These are phyloP conservation scores for Sclerotinia minor DNA, from an alignment of 2,329 filamentous ascomycete species.

Conservation along the genomic window DNA sequence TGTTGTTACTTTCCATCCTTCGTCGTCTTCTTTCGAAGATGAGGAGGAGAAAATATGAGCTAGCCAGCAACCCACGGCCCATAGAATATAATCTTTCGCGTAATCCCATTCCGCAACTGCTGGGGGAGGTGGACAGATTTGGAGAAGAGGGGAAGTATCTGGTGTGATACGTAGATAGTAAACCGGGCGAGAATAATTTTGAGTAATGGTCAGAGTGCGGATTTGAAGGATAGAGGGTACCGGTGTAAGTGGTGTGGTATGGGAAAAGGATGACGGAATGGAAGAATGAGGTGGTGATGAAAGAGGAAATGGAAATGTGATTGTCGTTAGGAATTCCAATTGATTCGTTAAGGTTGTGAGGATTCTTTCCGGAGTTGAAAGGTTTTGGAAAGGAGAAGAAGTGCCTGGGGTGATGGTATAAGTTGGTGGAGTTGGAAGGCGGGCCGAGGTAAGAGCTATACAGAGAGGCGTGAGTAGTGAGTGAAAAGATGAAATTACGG, in stretches of 20 bases:
- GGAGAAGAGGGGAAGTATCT: constrained; percentile 16
- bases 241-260: not conserved
- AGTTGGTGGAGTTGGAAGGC: constrained; percentile 33
- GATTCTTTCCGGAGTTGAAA: constrained; percentile 43
- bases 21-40: not conserved
- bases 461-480: constrained; percentile 33
- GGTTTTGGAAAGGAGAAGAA: constrained; percentile 30
- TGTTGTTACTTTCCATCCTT: constrained; percentile 10
- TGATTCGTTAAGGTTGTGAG: constrained; percentile 46
- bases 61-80: constrained; percentile 14
- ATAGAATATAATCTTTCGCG: constrained; percentile 16
- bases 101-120: not conserved
- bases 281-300: constrained; percentile 13
- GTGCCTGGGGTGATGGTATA: constrained; percentile 35
- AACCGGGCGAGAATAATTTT: not conserved
- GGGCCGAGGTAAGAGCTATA: constrained; percentile 32
- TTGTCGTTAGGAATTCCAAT: constrained; percentile 46
- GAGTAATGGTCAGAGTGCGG: constrained; percentile 38
- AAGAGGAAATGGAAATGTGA: constrained; percentile 42
- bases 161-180: constrained; percentile 12
- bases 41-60: not conserved
- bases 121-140: constrained; percentile 16
- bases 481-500: constrained; percentile 31
- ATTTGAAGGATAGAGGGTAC: constrained; percentile 15
- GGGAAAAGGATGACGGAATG: constrained; percentile 12